phyloP scores from a whole-genome alignment of 2,329 filamentous ascomycete species.

The Westerdykella ornata region DNA sequence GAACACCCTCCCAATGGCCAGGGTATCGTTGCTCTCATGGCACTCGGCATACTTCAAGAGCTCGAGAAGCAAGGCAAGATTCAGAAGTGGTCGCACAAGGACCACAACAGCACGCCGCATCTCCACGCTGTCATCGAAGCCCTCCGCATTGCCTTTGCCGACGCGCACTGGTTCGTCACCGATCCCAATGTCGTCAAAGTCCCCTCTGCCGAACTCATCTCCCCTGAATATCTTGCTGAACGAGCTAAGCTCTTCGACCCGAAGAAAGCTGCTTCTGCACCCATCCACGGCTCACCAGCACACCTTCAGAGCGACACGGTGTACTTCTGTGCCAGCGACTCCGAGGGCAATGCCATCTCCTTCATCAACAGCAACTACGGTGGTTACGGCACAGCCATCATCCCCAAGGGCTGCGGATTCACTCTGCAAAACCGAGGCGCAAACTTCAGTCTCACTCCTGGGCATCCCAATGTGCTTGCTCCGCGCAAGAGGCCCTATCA shows the following conservation, averaged over 20 bases:
- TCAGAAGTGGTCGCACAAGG: slow-evolving; percentile 57
- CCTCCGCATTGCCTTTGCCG: slow-evolving; percentile 82
- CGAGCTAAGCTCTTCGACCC: slow-evolving; percentile 58
- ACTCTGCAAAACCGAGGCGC: slow-evolving; percentile 88
- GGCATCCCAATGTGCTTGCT: slow-evolving; percentile 73
- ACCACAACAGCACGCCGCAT: slow-evolving; percentile 70
- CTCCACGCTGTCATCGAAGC: slow-evolving; percentile 84
- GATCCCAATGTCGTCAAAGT: slow-evolving; percentile 70
- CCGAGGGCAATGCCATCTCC: slow-evolving; percentile 78
- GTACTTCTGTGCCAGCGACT: slow-evolving; percentile 82
- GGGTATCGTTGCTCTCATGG: slow-evolving; percentile 90
- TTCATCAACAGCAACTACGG: slow-evolving; percentile 97
- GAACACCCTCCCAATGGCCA: slow-evolving; percentile 96
- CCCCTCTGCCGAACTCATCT: slow-evolving; percentile 63
- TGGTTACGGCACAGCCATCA: slow-evolving; percentile 80
- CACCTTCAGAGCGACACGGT: slow-evolving; percentile 86
- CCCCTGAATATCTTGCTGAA: slow-evolving; percentile 64
- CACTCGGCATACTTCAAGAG: slow-evolving; percentile 82
- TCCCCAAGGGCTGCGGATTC: slow-evolving; percentile 82
- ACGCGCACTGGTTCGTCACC: slow-evolving; percentile 82
- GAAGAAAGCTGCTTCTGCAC: slow-evolving; percentile 45
- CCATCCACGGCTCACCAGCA: slow-evolving; percentile 67
- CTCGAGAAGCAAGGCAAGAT: slow-evolving; percentile 71
- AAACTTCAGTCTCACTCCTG: slow-evolving; percentile 66
- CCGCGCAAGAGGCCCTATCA: slow-evolving; percentile 89